Evolutionary conservation across 345 rosid genomes (phyloP).

Genomic region (Iberis pinnata): DNA sequence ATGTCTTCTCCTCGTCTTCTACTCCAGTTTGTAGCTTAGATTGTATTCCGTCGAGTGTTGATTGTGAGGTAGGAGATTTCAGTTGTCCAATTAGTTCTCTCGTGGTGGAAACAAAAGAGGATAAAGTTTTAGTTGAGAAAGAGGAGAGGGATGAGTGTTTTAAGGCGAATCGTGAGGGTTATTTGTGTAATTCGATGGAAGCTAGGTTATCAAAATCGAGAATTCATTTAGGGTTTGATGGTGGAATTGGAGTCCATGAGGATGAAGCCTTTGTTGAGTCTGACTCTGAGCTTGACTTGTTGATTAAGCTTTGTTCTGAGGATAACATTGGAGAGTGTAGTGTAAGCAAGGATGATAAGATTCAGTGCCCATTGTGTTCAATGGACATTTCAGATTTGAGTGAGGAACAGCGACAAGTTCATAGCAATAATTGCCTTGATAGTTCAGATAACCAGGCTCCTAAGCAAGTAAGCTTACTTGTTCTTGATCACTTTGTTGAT

Average conservation of each 20-base stretch:
- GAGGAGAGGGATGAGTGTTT: slow-evolving; percentile 19
- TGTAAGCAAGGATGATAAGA: slow-evolving; percentile 20
- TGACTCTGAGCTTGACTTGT: slow-evolving; percentile 41
- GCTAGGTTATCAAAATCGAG: slow-evolving; percentile 41
- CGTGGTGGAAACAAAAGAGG: not conserved
- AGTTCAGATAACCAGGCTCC: slow-evolving; percentile 31
- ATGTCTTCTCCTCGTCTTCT: slow-evolving; percentile 20
- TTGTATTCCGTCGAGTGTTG: slow-evolving; percentile 55
- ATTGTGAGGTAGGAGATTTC: slow-evolving; percentile 23
- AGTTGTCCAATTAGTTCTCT: not conserved
- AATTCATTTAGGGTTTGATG: slow-evolving; percentile 16
- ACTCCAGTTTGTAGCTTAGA: slow-evolving; percentile 52
- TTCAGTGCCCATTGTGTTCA: slow-evolving; percentile 74
- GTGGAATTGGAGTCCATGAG: slow-evolving; percentile 16
- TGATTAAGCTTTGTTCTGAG: slow-evolving; percentile 52
- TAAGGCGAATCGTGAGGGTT: slow-evolving; percentile 36
- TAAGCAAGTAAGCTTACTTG: slow-evolving; percentile 38
- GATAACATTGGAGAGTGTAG: slow-evolving; percentile 27
- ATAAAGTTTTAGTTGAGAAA: not conserved
- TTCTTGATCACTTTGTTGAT: not conserved
- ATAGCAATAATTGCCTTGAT: slow-evolving; percentile 77
- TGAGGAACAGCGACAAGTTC: slow-evolving; percentile 61
- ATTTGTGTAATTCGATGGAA: slow-evolving; percentile 53
- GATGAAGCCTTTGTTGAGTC: slow-evolving; percentile 33
- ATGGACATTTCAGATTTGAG: slow-evolving; percentile 54